phyloP scores from a whole-genome alignment of 306 rosid genomes.

The Cicer pinnatifidum region DNA sequence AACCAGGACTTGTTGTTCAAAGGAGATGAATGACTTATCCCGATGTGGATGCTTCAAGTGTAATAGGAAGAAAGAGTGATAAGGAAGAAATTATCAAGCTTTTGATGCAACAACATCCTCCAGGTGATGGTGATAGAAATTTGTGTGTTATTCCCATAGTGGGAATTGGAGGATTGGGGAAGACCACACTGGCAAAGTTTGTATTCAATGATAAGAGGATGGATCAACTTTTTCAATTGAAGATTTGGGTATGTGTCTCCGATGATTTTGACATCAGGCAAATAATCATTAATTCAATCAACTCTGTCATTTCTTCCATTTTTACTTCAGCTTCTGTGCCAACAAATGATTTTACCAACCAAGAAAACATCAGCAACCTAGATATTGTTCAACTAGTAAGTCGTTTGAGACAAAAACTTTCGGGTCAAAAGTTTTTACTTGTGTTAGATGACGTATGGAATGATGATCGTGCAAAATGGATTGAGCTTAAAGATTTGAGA shows the following conservation, averaged over 20 bases:
- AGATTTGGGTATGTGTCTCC: conserved; percentile 3
- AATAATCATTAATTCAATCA: background rate
- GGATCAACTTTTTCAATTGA: background rate
- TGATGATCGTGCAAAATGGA: background rate
- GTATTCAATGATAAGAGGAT: background rate
- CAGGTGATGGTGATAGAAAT: background rate
- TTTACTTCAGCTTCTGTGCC: background rate
- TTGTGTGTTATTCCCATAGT: conserved; percentile 30
- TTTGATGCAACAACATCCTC: background rate
- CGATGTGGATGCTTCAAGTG: background rate
- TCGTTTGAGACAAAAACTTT: background rate
- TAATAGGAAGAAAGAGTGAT: background rate
- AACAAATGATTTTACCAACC: background rate
- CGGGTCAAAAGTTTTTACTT: background rate
- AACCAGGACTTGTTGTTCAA: background rate
- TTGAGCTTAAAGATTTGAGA: background rate
- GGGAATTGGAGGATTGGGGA: conserved; percentile 40
- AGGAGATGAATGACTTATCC: background rate
- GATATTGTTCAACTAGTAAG: background rate
- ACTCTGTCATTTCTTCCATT: background rate
- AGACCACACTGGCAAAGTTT: conserved; percentile 36
- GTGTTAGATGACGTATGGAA: conserved; percentile 23
- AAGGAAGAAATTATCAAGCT: background rate
- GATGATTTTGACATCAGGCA: background rate
- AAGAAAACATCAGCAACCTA: background rate